These are phyloP conservation scores for Suillus spraguei DNA, from an alignment of 768 basidiomycete species.

Conservation along the genomic window DNA sequence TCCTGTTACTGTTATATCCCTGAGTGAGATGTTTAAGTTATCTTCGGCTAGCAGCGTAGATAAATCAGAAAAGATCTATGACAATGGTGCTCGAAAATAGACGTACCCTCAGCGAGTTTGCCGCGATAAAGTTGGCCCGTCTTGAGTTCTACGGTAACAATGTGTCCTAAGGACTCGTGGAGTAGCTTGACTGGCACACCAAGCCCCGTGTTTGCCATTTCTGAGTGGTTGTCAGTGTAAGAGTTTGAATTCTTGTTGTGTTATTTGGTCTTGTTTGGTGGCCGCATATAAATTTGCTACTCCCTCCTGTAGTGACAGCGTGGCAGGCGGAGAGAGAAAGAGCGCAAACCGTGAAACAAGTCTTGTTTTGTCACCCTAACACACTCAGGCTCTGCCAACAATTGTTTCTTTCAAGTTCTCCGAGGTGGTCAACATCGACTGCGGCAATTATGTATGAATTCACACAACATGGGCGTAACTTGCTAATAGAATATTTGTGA, in stretches of 20 bases:
- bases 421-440: no score
- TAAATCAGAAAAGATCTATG: slow-evolving; percentile 23
- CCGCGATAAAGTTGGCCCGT: slow-evolving; percentile 97
- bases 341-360: background rate
- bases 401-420: background rate
- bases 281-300: background rate
- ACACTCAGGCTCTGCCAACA: background rate
- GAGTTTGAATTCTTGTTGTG: slow-evolving; percentile 24
- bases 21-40: slow-evolving; percentile 94
- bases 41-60: slow-evolving; percentile 78
- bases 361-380: background rate
- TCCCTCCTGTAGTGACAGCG: background rate
- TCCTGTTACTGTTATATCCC: slow-evolving; percentile 96
- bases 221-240: slow-evolving; percentile 16
- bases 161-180: slow-evolving; percentile 94
- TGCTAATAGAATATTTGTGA: background rate
- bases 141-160: slow-evolving; percentile 98
- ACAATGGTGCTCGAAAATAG: slow-evolving; percentile 9
- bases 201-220: slow-evolving; percentile 58
- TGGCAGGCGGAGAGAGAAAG: background rate
- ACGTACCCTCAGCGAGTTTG: slow-evolving; percentile 92
- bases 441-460: background rate
- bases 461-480: background rate
- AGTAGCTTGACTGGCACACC: slow-evolving; percentile 96
- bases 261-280: slow-evolving; percentile 11